A percentile compares a stretch with the other conserved stretches of the same genome.
phyloP scores from a whole-genome alignment of 352 stramenopile genomes.

The Globisporangium splendens region DNA sequence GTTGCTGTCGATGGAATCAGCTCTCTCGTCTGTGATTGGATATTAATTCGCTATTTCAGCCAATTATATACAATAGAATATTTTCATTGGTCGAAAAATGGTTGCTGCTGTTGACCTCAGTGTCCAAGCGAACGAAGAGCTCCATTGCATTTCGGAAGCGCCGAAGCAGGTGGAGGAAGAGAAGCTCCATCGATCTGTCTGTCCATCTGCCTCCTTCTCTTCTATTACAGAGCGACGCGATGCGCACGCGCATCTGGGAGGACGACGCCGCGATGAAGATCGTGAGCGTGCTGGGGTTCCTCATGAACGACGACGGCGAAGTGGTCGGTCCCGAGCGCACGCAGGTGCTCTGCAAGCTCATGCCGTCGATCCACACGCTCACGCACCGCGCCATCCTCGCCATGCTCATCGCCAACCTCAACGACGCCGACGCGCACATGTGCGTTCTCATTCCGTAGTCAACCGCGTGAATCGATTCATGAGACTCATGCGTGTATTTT shows the following conservation, averaged over 20 bases:
- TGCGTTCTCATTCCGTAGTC: conserved; percentile 16
- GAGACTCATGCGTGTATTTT: neutral
- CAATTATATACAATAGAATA: no score
- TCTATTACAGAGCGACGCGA: conserved; percentile 7
- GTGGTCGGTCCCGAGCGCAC: conserved; percentile 70
- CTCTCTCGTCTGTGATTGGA: no score
- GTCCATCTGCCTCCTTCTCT: neutral
- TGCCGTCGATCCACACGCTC: conserved; percentile 79
- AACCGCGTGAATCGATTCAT: no score
- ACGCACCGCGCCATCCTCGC: conserved; percentile 75
- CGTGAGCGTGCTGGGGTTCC: conserved; percentile 75
- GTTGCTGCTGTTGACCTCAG: no score
- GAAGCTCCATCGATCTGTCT: neutral
- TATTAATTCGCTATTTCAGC: no score
- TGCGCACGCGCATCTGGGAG: conserved; percentile 77
- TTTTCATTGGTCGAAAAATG: no score
- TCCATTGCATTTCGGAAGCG: no score
- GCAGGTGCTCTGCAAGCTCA: conserved; percentile 77
- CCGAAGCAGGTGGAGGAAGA: neutral
- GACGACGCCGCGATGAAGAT: conserved; percentile 73
- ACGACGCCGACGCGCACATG: conserved; percentile 65
- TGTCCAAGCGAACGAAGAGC: no score
- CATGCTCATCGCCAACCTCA: conserved; percentile 68
- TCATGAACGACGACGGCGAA: conserved; percentile 81
- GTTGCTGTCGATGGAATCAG: no score